These are phyloP conservation scores for Talaromyces marneffei DNA, from an alignment of 2,329 filamentous ascomycete genomes.

Conservation along the genomic window DNA sequence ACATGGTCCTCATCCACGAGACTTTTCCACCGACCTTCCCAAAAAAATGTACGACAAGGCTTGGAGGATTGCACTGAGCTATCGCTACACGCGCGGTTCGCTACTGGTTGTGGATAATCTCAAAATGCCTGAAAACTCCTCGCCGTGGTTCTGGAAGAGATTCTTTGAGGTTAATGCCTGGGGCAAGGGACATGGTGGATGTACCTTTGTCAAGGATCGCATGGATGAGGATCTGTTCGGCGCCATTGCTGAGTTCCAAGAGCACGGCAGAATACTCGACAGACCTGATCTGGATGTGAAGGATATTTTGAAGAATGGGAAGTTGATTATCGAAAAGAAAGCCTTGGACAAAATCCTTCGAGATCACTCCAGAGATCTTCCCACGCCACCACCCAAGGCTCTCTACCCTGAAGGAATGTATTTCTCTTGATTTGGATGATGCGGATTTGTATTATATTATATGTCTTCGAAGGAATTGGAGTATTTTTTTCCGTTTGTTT, in stretches of 20 bases:
- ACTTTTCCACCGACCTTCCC: slow-evolving; percentile 79
- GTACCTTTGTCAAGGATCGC: slow-evolving; percentile 65
- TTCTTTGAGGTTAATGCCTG: slow-evolving; percentile 67
- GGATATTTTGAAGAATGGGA: slow-evolving; percentile 77
- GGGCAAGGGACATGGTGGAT: slow-evolving; percentile 62
- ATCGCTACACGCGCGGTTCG: slow-evolving; percentile 82
- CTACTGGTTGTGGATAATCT: slow-evolving; percentile 79
- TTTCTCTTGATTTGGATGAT: slow-evolving; percentile 8
- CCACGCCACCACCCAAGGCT: slow-evolving; percentile 29
- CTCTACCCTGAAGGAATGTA: slow-evolving; percentile 12
- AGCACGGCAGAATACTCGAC: slow-evolving; percentile 64
- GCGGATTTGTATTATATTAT: slow-evolving; percentile 9
- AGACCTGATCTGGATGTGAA: slow-evolving; percentile 89
- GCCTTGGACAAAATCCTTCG: slow-evolving; percentile 71
- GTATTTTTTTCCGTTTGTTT: neutral
- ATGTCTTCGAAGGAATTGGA: slow-evolving; percentile 3
- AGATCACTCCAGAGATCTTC: slow-evolving; percentile 51
- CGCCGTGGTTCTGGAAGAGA: slow-evolving; percentile 56
- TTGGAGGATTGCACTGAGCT: slow-evolving; percentile 88
- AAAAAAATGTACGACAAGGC: slow-evolving; percentile 92
- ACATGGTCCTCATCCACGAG: slow-evolving; percentile 84
- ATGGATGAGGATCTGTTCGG: slow-evolving; percentile 58
- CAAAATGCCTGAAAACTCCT: slow-evolving; percentile 49
- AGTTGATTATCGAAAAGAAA: slow-evolving; percentile 77
- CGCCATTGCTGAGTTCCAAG: slow-evolving; percentile 58